Base-by-base conservation (phyloP, 2,329 filamentous ascomycete species). In the Ceratocystis destructans region DNA sequence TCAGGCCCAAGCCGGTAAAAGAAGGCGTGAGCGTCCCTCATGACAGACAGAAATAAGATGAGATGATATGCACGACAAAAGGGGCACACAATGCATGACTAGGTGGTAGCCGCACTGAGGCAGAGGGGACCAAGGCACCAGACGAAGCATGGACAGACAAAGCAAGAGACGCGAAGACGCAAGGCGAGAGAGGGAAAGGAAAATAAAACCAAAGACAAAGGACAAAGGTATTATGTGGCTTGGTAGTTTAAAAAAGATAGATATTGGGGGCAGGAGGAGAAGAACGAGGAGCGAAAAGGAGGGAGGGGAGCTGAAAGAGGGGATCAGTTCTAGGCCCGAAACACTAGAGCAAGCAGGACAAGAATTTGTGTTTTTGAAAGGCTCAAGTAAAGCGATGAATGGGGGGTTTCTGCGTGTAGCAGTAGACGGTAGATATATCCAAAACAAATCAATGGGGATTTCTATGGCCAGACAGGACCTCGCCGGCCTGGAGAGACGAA, bases 61-160 rank as follows among this genome's bases (percentile, higher is more conserved):
- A 65, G 15, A 59, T 65, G 64, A 61, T 65, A 65, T 65, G 64
- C 64, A 65, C 55, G 53, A 48, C 64, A 65, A 65, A 65, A 65
- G 64, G 64, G 64, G 64, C 37, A 59, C 53, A 59, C 55, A 59
- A 59, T 59, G 28, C 55, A 59, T 59, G 55, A 7, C n/a, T 37
- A 20, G 31, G 55, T 37, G 55, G 55, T 59, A 59, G 55, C 31
- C 28, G 55, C 55, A 37, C 31, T 59, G 55, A 59, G 33, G 55
- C 55, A 31, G 55, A 59, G 55, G 55, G 5, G 28, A 59, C 55
- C 55, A 59, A 59, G 55, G 55, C 55, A 59, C 55, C 28, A n/a
- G 15, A 20, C 48, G 8, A 50, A 37, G 55, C 55, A 59, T 59
- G 28, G 37, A 59, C 1, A 25, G 55, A 31, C 55, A 59, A n/a